These are phyloP conservation scores for Aplosporella prunicola DNA, from an alignment of 2,329 filamentous ascomycete genomes.

Conservation along the genomic window DNA sequence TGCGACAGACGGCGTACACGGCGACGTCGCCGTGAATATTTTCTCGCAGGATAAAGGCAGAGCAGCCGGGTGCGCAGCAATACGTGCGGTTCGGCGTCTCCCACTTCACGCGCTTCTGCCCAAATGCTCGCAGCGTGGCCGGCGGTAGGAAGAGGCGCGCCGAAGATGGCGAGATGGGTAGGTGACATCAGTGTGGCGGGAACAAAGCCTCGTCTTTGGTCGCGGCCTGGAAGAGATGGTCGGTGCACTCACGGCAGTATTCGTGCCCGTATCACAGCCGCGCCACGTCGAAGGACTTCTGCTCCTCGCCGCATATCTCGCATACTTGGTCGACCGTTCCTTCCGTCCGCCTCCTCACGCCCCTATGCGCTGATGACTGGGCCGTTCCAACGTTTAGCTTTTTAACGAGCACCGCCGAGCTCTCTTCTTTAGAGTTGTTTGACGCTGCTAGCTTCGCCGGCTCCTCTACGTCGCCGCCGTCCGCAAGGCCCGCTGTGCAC, in stretches of 20 bases:
- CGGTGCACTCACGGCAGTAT: constrained; percentile 18
- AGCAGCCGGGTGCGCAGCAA: constrained; percentile 2
- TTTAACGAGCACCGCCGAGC: not conserved
- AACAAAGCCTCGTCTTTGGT: constrained; percentile 16
- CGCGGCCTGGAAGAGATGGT: constrained; percentile 14
- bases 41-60: constrained; percentile 3
- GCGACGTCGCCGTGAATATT: not conserved
- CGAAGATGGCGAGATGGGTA: constrained; percentile 13
- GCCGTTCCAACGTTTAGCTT: not conserved
- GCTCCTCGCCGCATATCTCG: not conserved
- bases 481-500: no score
- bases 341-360: not conserved
- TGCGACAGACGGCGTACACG: not conserved
- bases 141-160: not conserved
- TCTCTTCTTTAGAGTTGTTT: constrained; percentile 1
- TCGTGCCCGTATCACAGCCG: constrained; percentile 12
- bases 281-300: constrained; percentile 4
- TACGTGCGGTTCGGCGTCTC: constrained; percentile 15
- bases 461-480: not conserved
- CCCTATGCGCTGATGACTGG: not conserved
- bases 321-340: not conserved
- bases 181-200: constrained; percentile 18
- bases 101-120: constrained; percentile 15
- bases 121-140: constrained; percentile 11
- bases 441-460: constrained; percentile 2